Conservation (phyloP, 2,329 filamentous ascomycete species). For the Aspergillus brasiliensis region DNA sequence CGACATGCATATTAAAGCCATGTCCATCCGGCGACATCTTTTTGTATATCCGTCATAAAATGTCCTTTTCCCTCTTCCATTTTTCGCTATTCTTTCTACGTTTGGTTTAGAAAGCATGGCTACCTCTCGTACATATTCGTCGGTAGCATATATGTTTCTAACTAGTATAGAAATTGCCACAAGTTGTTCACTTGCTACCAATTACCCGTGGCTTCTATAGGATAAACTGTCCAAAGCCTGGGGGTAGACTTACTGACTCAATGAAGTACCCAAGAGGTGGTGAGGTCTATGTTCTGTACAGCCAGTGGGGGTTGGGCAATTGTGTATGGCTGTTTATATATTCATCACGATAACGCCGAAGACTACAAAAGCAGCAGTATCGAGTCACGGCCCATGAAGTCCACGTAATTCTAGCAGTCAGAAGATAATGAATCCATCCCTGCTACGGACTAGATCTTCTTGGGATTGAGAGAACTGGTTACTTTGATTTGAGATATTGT, state of each 20-base stretch:
- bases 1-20: not conserved
- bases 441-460: not conserved
- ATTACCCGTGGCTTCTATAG: no score
- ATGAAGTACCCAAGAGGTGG: no score
- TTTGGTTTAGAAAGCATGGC: not conserved
- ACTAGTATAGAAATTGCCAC: not conserved
- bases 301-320: no score
- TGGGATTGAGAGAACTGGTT: conserved; percentile 13
- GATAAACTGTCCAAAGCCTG: no score
- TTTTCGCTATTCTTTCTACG: not conserved
- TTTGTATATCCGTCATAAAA: conserved; percentile 11
- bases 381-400: no score
- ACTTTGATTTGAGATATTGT: conserved; percentile 21
- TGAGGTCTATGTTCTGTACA: no score
- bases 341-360: no score
- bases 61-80: not conserved
- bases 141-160: not conserved
- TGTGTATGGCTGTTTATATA: no score
- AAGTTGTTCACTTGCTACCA: not conserved
- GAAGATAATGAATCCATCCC: not conserved
- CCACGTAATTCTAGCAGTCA: not conserved
- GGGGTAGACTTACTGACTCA: no score
- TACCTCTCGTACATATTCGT: not conserved
- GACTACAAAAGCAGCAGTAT: no score
- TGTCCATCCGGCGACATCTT: not conserved